These are phyloP conservation scores for Beta vulgaris DNA, from an alignment of 148 eudicot genomes.

Conservation along the genomic window DNA sequence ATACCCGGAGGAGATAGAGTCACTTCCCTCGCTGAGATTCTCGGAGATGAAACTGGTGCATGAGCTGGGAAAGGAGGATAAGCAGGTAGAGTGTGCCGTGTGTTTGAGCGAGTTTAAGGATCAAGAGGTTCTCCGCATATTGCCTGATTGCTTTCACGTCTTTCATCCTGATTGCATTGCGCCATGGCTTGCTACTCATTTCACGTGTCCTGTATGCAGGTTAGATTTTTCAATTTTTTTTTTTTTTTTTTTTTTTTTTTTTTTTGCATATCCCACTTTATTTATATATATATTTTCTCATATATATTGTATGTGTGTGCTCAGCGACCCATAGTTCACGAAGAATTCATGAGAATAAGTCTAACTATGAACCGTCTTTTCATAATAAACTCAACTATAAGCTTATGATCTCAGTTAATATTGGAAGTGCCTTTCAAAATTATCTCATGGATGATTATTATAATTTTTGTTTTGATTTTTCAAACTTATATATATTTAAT, in stretches of 20 bases:
- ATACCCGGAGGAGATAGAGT: constrained; percentile 26
- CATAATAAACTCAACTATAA: too few species aligned
- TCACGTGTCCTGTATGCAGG: constrained; percentile 51
- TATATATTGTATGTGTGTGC: too few species aligned
- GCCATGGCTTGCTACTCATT: constrained; percentile 39
- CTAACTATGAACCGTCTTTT: too few species aligned
- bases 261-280: too few species aligned
- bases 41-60: constrained; percentile 37
- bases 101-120: constrained; percentile 45
- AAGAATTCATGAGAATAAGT: too few species aligned
- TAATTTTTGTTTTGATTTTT: too few species aligned
- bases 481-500: too few species aligned
- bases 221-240: background rate
- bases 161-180: constrained; percentile 44
- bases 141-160: constrained; percentile 45
- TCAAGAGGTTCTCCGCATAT: constrained; percentile 28
- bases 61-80: constrained; percentile 21
- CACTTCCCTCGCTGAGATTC: constrained; percentile 38
- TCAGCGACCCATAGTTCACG: too few species aligned
- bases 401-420: too few species aligned
- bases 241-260: background rate
- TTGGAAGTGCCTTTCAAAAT: too few species aligned
- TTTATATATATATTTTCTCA: too few species aligned
- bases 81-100: constrained; percentile 39
- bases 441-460: too few species aligned